These are phyloP conservation scores for Uronychia setigera DNA, from an alignment of 73 alveolate species.

Conservation along the genomic window DNA sequence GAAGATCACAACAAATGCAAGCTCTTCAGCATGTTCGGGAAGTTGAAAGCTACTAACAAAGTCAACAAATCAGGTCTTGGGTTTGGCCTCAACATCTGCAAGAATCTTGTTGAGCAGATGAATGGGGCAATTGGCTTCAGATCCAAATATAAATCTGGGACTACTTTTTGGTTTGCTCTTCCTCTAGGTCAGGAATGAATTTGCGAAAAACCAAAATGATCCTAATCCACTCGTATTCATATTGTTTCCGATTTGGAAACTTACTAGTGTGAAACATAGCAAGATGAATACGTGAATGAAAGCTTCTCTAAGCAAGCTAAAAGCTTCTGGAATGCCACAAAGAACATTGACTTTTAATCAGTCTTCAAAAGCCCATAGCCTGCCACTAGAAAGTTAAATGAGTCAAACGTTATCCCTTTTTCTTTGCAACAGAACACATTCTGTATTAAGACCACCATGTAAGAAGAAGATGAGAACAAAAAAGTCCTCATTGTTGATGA, in stretches of 20 bases:
- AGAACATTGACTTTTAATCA: not conserved
- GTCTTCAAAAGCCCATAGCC: not conserved
- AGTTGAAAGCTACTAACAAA: slow-evolving; percentile 22
- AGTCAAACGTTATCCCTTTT: not conserved
- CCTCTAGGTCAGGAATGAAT: not conserved
- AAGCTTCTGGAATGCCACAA: too few species aligned
- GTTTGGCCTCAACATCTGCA: slow-evolving; percentile 56
- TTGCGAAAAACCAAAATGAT: not conserved
- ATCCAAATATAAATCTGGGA: slow-evolving; percentile 10
- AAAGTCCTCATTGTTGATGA: not conserved
- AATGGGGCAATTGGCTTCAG: slow-evolving; percentile 28
- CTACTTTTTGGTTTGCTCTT: not conserved
- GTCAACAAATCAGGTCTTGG: slow-evolving; percentile 32
- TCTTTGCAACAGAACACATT: not conserved
- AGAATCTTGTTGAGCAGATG: slow-evolving; percentile 33
- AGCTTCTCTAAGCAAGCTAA: too few species aligned
- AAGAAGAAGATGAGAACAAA: not conserved
- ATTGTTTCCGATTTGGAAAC: not conserved
- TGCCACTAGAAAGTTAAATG: not conserved
- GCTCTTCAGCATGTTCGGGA: slow-evolving; percentile 51
- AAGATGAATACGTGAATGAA: too few species aligned
- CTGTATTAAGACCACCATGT: not conserved
- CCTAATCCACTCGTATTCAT: not conserved
- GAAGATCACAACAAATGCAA: slow-evolving; percentile 33
- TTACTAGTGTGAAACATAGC: too few species aligned